Conservation (phyloP, 2,329 filamentous ascomycete species). For the Pezicula neosporulosa region DNA sequence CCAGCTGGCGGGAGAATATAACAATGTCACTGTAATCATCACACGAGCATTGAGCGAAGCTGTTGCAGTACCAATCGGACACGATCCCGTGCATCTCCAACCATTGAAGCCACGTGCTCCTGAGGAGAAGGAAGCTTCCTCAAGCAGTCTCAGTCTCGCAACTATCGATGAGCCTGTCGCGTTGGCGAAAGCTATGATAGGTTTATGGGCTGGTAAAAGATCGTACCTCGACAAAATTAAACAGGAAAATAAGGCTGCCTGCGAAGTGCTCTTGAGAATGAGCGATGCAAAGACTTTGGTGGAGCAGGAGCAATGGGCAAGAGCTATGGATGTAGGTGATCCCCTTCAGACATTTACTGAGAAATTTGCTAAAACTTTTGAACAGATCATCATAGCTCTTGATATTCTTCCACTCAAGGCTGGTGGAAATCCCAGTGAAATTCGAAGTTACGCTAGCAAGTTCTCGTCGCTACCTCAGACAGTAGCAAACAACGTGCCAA, state of each 20-base stretch:
- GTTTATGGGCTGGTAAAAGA: conserved; percentile 57
- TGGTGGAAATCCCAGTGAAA: conserved; percentile 69
- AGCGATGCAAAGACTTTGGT: conserved; percentile 57
- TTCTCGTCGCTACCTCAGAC: conserved; percentile 77
- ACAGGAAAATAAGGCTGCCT: conserved; percentile 52
- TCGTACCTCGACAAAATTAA: conserved; percentile 59
- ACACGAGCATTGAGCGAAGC: conserved; percentile 89
- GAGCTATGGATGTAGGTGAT: conserved; percentile 61
- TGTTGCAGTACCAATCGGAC: conserved; percentile 80
- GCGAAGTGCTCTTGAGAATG: conserved; percentile 56
- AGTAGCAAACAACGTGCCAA: conserved; percentile 85
- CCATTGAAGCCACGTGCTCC: conserved; percentile 40
- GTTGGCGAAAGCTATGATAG: conserved; percentile 59
- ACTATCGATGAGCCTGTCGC: conserved; percentile 64
- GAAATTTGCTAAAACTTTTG: conserved; percentile 17
- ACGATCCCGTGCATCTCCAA: conserved; percentile 68
- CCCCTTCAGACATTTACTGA: background rate
- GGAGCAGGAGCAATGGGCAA: conserved; percentile 54
- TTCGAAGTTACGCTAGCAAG: conserved; percentile 75
- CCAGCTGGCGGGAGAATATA: conserved; percentile 91
- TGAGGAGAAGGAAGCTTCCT: conserved; percentile 6
- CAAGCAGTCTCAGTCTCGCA: conserved; percentile 55
- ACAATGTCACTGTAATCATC: conserved; percentile 87
- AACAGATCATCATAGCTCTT: conserved; percentile 69
- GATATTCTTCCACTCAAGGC: conserved; percentile 79